Evolutionary conservation across 805 yeast genomes (phyloP), one percentile per base, ranked within the genome.

Genomic region (Metschnikowia cubensis): DNA sequence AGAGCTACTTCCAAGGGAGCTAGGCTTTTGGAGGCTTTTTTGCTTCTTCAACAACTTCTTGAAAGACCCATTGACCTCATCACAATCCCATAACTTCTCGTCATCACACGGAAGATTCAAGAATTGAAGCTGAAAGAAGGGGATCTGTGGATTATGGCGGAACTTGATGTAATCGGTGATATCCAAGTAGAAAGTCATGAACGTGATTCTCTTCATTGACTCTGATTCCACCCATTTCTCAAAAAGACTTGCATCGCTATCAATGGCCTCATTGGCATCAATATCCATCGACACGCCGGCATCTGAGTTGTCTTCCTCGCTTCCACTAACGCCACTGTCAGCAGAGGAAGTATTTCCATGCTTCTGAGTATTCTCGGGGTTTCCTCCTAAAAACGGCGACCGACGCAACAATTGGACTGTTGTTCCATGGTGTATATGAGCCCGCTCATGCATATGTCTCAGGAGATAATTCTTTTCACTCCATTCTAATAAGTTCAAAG

Each of bases 341-440:
- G 59, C 59, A 13, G 54, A 58, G 45, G 55, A 59, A 48, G 45
- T 15, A 34, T 2, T 66, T 48, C 50, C 49, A 3, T 55, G 59
- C 48, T 57, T 64, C 15, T 58, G 68, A 48, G 55, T 57, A 42
- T 58, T 68, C 41, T 63, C 67, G 0, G 89, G 87, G 50, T 85
- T 81, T 0, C 90, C 90, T 13, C 90, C 90, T 33, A 89, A 66
- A 0, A 86, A 79, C 1, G 95, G 89, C 0, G 89, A 81, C 57
- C 96, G 73, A 56, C 95, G 70, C 45, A 89, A 68, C 39, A 89
- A 68, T 65, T 89, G 96, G 37, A 88, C 83, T 0, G 91, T 83
- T 0, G 96, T 85, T 4, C 94, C 96, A 64, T 89, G 96, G 62
- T 89, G 96, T 18, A 89, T 70, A 65, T 85, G 92, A 0, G 89